Evolutionary conservation across 169 alveolate genomes (phyloP).

Genomic region (Eimeria mitis): DNA sequence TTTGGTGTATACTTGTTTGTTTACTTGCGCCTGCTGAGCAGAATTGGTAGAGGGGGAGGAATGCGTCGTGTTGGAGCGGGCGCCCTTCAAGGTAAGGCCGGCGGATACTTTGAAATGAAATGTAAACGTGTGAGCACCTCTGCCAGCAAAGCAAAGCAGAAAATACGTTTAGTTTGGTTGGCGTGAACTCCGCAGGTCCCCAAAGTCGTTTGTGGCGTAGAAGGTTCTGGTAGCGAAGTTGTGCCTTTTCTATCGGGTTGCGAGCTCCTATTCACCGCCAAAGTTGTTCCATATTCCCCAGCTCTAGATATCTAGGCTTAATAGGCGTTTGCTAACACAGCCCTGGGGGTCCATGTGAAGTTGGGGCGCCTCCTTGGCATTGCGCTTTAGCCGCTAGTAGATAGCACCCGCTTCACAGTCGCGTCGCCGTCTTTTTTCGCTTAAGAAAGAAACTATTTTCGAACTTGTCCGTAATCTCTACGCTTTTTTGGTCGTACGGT

Average conservation of each 20-base stretch:
- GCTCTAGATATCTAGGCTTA: not conserved
- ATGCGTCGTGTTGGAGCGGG: constrained; percentile 65
- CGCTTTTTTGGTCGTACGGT: no score
- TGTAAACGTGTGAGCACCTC: not conserved
- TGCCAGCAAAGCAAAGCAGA: not conserved
- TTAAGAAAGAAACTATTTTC: not conserved
- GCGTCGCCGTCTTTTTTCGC: not conserved
- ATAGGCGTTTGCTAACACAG: not conserved
- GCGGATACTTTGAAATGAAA: not conserved
- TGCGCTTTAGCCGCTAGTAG: not conserved
- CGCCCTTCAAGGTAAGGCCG: constrained; percentile 50
- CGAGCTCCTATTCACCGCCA: constrained; percentile 28
- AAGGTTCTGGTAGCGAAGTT: constrained; percentile 23
- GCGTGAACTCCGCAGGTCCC: constrained; percentile 40
- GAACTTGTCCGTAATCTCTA: not conserved
- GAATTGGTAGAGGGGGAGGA: constrained; percentile 66
- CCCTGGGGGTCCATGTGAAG: not conserved
- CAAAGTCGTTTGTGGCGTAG: not conserved
- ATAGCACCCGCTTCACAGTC: not conserved
- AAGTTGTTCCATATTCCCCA: constrained; percentile 3
- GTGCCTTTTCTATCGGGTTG: constrained; percentile 67
- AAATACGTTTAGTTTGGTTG: not conserved
- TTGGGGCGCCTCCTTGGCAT: not conserved
- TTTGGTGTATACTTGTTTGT: not conserved
- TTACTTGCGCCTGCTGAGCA: not conserved